Evolutionary conservation across 345 rosid genomes (phyloP), one percentile per base, ranked within the genome.

Genomic region (Syzygium grande): DNA sequence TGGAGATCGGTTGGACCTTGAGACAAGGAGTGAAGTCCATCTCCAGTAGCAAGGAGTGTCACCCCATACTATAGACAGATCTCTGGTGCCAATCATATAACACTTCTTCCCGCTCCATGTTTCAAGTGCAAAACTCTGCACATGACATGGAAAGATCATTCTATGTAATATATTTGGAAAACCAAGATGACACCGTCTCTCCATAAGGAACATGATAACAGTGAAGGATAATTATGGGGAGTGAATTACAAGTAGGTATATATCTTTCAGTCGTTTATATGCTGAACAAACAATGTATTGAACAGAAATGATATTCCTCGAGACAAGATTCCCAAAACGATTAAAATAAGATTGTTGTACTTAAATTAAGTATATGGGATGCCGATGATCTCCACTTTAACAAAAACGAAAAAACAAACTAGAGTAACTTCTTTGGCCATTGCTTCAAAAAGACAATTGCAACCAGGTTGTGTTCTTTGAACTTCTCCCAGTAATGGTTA

Each of bases 31-130:
- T 27, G 86, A 84, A 65, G 13, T 78, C 92, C 89, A 90, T 30
- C 11, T 86, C 94, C 94, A 91, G 56, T 86, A 87, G 17, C 2
- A 1, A 73, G 93, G 90, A 23, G 88, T 52, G 53, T 89, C 91
- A 12, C 89, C 91, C 93, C 94, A 89, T 38, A 27, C 85, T 84
- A 91, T 88, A 5, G 54, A 46, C 23, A 91, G 90, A 30, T 87
- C 88, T 73, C 90, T 89, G 41, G 92, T 85, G 5, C 91, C 89
- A n/a, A 91, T 14, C 92, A 89, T 90, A 77, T 83, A 91, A 27
- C 93, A 86, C 86, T 89, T 92, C 86, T 90, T 92, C 73, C 92
- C 93, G 11, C 85, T 92, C 58, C 53, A 29, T 84, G 86, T 89
- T 12, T 92, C 91, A 68, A 92, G 55, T 6, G 88, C 88, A 84